These are phyloP conservation scores for Auricularia heimuer DNA, from an alignment of 768 basidiomycete genomes.

Conservation along the genomic window DNA sequence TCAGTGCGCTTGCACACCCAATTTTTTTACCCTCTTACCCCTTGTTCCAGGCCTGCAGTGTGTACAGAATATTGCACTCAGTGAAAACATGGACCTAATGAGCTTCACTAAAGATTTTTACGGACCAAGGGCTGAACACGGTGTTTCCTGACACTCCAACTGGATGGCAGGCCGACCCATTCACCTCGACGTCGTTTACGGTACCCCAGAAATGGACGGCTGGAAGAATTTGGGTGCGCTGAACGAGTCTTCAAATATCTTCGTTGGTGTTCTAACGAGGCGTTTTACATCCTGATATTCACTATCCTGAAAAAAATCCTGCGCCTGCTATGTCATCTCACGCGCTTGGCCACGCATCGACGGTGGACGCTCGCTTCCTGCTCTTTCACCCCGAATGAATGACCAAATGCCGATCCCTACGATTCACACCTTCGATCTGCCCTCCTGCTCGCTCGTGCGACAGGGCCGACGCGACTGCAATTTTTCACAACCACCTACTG, in stretches of 20 bases:
- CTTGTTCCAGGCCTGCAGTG: background rate
- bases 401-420: too few relatives aligned
- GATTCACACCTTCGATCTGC: background rate
- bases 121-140: background rate
- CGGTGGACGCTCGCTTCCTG: too few relatives aligned
- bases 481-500: conserved; percentile 9
- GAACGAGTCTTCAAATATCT: too few relatives aligned
- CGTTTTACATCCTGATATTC: background rate
- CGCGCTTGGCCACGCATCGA: too few relatives aligned
- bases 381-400: too few relatives aligned
- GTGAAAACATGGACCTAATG: background rate
- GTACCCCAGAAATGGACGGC: conserved; percentile 19
- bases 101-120: background rate
- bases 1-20: background rate
- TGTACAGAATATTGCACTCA: background rate
- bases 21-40: background rate
- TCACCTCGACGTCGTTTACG: conserved; percentile 9
- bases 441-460: background rate
- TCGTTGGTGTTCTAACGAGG: background rate
- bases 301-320: background rate
- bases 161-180: conserved; percentile 13
- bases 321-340: too few relatives aligned
- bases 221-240: conserved; percentile 17
- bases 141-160: background rate
- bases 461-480: conserved; percentile 17